Base-by-base conservation (phyloP, 495 filamentous ascomycete genomes). In the Sordaria brevicollis region DNA sequence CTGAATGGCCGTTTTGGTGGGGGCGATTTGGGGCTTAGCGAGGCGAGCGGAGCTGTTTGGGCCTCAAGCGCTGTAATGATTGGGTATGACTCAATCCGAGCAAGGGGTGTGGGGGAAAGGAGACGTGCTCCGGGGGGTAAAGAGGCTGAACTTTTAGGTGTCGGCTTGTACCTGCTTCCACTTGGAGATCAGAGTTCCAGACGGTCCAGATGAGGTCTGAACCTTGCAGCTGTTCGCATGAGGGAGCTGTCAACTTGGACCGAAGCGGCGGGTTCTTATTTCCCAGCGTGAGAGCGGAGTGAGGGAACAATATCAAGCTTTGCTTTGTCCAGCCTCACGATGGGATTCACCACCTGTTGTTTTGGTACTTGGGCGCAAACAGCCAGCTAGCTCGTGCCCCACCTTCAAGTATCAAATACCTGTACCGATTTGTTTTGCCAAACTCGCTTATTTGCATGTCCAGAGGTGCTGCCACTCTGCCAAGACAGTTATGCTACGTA, bases 1-100 rank as follows among this genome's bases (percentile, higher is more conserved):
- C 71, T 75, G 76, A 71, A 76, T 69, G 76, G 76, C 74, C 74
- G 74, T 78, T 78, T 79, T 77, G 75, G 77, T 77, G 77, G 76
- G 76, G 76, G 69, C 68, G 67, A 72, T 79, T 76, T 76, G 77
- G 77, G 77, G 77, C 76, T 75, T 67, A 74, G 73, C 69, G 74
- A 72, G 65, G 67, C 29, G 65, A 36, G 49, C 49, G 49, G 49
- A 62, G 49, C 49, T 31, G 25, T 62, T 62, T 62, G 49, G 49
- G 49, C 49, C 49, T 62, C 49, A 13, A 62, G 49, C 49, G 49
- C 49, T 62, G 49, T 62, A 62, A 62, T 62, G 49, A 62, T 62
- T 62, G 49, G 49, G 49, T 67, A n/a, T 67, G 70, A 72, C 67
- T 70, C 65, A 72, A 70, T 67, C 69, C 49, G 49, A 62, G 49